Evolutionary conservation across 371 early-diverging fungal species (phyloP).

Genomic region (Saksenaea oblongispora): DNA sequence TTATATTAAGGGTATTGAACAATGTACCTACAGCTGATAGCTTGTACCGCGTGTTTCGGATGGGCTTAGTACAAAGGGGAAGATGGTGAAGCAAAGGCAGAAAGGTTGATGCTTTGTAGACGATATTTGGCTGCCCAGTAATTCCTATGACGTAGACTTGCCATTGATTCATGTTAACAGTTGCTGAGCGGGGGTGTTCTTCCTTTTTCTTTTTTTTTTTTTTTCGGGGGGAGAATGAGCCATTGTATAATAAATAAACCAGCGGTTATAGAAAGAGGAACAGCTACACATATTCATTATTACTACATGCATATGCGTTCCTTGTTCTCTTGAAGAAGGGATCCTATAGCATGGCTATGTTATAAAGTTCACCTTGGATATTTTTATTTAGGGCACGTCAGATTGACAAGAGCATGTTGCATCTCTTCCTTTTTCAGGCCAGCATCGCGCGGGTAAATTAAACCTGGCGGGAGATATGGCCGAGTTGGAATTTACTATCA

Average conservation of each 20-base stretch:
- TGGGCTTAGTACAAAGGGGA: not conserved
- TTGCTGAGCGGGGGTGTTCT: too few relatives aligned
- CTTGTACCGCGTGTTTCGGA: not conserved
- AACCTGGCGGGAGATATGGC: slow-evolving; percentile 69
- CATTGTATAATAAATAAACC: too few relatives aligned
- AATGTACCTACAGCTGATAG: slow-evolving; percentile 40
- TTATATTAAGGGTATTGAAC: slow-evolving; percentile 43
- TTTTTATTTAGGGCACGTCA: slow-evolving; percentile 41
- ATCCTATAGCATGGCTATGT: slow-evolving; percentile 56
- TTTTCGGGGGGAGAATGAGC: too few relatives aligned
- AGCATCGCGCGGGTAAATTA: slow-evolving; percentile 61
- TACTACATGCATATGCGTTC: slow-evolving; percentile 55
- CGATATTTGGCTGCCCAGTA: too few relatives aligned
- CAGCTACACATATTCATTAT: slow-evolving; percentile 60
- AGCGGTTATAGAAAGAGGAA: too few relatives aligned
- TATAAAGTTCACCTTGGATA: not conserved
- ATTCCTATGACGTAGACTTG: too few relatives aligned
- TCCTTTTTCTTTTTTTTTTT: too few relatives aligned
- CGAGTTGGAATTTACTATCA: slow-evolving; percentile 69
- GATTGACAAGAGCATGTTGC: slow-evolving; percentile 50
- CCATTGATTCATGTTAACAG: too few relatives aligned
- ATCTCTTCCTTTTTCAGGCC: slow-evolving; percentile 64
- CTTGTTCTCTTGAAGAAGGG: slow-evolving; percentile 61
- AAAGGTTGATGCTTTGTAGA: too few relatives aligned
- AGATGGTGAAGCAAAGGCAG: too few relatives aligned